Evolutionary conservation across 768 basidiomycete genomes (phyloP), one percentile per base, ranked within the genome.

Genomic region (Tulasnella calospora): DNA sequence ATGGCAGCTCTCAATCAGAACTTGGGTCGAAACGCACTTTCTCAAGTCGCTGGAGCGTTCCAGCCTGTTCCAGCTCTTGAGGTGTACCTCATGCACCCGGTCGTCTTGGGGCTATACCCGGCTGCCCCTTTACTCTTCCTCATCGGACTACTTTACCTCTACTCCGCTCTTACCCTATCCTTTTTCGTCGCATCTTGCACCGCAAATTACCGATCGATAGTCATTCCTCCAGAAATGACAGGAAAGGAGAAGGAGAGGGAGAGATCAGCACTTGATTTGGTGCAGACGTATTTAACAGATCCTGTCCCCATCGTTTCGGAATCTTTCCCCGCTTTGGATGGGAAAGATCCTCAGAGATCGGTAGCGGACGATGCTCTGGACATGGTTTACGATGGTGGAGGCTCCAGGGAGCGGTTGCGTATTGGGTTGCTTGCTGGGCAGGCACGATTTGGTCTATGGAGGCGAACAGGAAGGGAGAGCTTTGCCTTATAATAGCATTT

Each of bases 1-100:
- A 72, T 46, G 44, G 71, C 71, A 72, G 44, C 38, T 13, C 71
- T 72, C 23, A 72, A 23, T 23, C 71, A 72, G 36, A 46, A 72
- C 38, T 40, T 72, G 44, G 71, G 71, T 8, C 71, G 71, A 72
- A 40, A 40, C 36, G 71, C 71, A 36, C 71, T 72, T 36, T 40
- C 38, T 33, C 44, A 40, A 40, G 71, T 46, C n/a, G n/a, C 38
- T 36, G 71, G 71, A 17, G 38, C 13, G 44, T 33, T 72, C 12
- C 71, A 72, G 21, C 38, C 71, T 27, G 71, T 19, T 15, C 38
- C 71, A 0, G 23, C 71, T 17, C n/a, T 13, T 46, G 71, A 72
- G 36, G 44, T 41, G n/a, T n/a, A 40, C 38, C 36, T 46, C 33
- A 40, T 72, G 71, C 44, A 13, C 23, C 36, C 71, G 21, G 71